These are phyloP conservation scores for Phytomonas francai DNA, from an alignment of 208 protist genomes.

Conservation along the genomic window DNA sequence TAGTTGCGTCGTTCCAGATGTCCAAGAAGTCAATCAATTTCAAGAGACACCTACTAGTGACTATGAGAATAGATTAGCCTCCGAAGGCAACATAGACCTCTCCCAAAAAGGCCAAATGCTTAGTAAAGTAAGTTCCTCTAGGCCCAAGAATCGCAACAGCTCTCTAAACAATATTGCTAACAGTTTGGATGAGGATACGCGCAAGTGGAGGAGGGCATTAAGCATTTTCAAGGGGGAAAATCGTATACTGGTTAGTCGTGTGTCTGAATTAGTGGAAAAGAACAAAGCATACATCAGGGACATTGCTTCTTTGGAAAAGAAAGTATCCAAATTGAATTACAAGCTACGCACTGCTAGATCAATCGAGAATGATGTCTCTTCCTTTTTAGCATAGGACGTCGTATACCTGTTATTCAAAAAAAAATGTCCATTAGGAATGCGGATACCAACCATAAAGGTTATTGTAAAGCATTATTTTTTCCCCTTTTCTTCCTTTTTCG, in stretches of 20 bases:
- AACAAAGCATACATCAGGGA: constrained; percentile 20
- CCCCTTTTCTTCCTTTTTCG: background rate
- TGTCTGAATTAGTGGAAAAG: constrained; percentile 16
- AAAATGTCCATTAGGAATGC: background rate
- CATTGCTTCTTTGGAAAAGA: constrained; percentile 17
- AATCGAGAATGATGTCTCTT: background rate
- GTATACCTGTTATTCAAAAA: background rate
- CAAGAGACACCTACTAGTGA: background rate
- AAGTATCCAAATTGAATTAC: background rate
- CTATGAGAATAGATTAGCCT: background rate
- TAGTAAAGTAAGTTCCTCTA: background rate
- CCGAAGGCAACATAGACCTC: background rate
- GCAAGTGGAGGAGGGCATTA: constrained; percentile 5
- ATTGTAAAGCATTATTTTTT: background rate
- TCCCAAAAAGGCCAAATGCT: background rate
- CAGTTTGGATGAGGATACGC: constrained; percentile 3
- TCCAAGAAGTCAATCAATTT: background rate
- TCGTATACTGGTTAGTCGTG: constrained; percentile 18
- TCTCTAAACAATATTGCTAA: background rate
- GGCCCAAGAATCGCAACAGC: background rate
- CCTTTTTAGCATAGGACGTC: background rate
- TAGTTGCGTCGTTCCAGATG: background rate
- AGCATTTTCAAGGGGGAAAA: constrained; percentile 23
- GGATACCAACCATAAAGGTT: background rate
- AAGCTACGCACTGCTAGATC: background rate